Conservation (phyloP, 208 protist genomes). For the Giardia muris region DNA sequence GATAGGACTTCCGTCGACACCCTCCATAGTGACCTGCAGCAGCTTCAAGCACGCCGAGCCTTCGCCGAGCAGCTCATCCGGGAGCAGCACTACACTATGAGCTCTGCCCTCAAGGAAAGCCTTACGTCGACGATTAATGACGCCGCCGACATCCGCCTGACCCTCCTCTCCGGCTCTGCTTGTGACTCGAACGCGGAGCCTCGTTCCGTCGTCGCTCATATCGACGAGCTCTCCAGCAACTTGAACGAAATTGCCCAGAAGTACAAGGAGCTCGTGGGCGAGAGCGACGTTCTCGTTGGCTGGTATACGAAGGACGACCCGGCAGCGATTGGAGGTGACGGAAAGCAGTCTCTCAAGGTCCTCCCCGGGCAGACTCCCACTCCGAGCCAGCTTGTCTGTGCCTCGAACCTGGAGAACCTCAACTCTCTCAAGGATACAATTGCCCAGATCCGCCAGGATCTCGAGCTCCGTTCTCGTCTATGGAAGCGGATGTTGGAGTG, state of each 20-base stretch:
- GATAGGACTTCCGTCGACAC: background rate
- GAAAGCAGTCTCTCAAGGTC: background rate
- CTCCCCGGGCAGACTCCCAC: background rate
- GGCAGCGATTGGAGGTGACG: background rate
- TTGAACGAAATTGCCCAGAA: background rate
- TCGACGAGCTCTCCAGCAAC: background rate
- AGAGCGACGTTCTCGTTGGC: background rate
- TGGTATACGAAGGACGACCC: background rate
- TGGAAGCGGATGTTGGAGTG: conserved; percentile 6
- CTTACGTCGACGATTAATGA: background rate
- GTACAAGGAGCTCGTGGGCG: background rate
- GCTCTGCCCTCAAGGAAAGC: background rate
- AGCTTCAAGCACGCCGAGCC: background rate
- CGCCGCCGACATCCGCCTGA: background rate
- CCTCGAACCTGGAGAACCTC: background rate
- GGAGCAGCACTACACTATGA: background rate
- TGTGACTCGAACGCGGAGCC: background rate
- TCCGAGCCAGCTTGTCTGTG: background rate
- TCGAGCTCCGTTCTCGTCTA: background rate
- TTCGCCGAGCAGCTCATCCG: background rate
- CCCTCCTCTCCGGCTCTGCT: background rate
- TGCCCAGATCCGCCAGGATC: background rate
- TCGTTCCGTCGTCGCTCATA: background rate
- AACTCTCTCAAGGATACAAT: background rate
- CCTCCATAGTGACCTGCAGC: background rate